A percentile compares a stretch with the other conserved stretches of the same genome.
Conservation (phyloP, 768 basidiomycete genomes). For the Exsudoporus frostii region DNA sequence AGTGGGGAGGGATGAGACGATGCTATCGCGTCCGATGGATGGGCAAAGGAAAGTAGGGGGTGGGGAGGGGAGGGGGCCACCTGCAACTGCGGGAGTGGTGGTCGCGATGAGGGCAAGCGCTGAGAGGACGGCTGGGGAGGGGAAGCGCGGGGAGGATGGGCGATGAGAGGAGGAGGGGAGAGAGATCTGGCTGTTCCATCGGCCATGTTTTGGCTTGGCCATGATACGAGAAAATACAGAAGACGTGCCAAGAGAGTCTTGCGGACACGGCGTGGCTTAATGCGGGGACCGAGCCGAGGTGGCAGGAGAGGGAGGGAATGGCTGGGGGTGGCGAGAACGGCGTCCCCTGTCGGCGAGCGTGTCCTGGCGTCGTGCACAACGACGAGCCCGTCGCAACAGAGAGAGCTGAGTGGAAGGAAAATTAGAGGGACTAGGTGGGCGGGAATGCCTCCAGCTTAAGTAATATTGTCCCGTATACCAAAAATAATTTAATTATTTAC, state of each 20-base stretch:
- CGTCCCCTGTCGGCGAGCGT: background rate
- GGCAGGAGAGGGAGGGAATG: background rate
- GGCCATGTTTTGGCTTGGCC: conserved; percentile 52
- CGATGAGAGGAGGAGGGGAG: background rate
- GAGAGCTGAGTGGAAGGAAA: background rate
- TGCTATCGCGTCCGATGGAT: conserved; percentile 31
- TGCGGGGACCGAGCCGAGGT: conserved; percentile 14
- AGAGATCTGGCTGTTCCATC: conserved; percentile 23
- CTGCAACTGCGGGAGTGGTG: conserved; percentile 43
- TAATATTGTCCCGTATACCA: conserved; percentile 17
- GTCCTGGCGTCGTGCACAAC: conserved; percentile 1
- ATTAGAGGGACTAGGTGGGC: conserved; percentile 4
- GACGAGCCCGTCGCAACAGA: conserved; percentile 8
- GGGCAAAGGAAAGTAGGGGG: conserved; percentile 67
- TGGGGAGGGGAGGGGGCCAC: conserved; percentile 40
- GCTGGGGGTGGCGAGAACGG: background rate
- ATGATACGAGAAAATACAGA: conserved; percentile 38
- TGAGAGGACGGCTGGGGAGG: conserved; percentile 52
- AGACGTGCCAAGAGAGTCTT: conserved; percentile 38
- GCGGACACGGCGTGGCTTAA: conserved; percentile 33
- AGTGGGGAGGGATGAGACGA: background rate
- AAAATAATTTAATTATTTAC: conserved; percentile 15
- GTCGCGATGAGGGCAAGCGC: conserved; percentile 55
- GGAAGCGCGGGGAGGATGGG: conserved; percentile 26
- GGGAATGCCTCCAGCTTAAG: conserved; percentile 19